Conservation (phyloP, 2,329 filamentous ascomycete genomes). For the Penicillium sp. region DNA sequence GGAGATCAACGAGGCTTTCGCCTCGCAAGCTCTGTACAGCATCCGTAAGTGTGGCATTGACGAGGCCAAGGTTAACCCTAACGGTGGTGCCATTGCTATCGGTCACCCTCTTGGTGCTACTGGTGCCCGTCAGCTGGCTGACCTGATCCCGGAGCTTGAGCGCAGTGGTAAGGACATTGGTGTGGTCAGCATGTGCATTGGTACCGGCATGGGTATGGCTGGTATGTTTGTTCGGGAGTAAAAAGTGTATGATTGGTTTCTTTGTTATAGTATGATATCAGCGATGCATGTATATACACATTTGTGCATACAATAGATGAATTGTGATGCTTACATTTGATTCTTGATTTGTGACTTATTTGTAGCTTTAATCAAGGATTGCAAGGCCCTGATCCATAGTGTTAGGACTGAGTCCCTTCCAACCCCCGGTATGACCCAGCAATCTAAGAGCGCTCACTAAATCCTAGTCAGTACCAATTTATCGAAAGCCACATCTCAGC, state of each 20-base stretch:
- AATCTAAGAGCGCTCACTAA: slow-evolving; percentile 7
- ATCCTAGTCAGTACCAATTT: neutral
- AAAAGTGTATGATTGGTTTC: slow-evolving; percentile 10
- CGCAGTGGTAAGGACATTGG: slow-evolving; percentile 69
- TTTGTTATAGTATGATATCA: slow-evolving; percentile 19
- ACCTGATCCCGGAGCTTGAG: slow-evolving; percentile 67
- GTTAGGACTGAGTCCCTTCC: slow-evolving; percentile 20
- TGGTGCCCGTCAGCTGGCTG: slow-evolving; percentile 75
- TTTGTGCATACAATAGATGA: slow-evolving; percentile 13
- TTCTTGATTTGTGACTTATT: neutral
- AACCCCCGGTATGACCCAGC: slow-evolving; percentile 21
- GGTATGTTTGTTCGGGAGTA: slow-evolving; percentile 65
- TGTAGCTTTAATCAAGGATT: slow-evolving; percentile 25
- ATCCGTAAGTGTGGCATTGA: slow-evolving; percentile 61
- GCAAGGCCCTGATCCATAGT: slow-evolving; percentile 28
- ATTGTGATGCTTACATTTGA: neutral
- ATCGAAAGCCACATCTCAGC: neutral
- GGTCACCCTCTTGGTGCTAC: slow-evolving; percentile 90
- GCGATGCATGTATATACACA: slow-evolving; percentile 25
- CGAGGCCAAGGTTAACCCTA: slow-evolving; percentile 75
- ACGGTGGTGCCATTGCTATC: slow-evolving; percentile 90
- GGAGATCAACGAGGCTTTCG: slow-evolving; percentile 89
- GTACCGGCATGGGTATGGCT: slow-evolving; percentile 77
- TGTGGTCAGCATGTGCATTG: slow-evolving; percentile 87
- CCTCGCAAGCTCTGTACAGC: slow-evolving; percentile 66